These are phyloP conservation scores for Daphne laureola DNA, from an alignment of 441 rosid genomes.

Conservation along the genomic window DNA sequence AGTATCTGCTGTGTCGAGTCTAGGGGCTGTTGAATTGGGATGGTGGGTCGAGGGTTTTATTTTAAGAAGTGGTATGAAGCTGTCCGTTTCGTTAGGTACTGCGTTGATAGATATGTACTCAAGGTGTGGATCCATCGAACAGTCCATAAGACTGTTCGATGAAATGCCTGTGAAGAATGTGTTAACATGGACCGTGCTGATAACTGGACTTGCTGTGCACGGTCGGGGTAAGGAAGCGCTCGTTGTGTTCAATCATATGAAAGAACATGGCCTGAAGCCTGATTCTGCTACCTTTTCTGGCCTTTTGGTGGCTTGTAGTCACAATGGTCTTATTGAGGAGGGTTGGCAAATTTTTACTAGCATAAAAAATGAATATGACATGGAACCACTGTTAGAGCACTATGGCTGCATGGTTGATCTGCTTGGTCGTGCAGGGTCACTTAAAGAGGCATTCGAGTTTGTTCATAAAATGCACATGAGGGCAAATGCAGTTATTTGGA, in stretches of 20 bases:
- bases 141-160: conserved; percentile 24
- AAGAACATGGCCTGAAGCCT: conserved; percentile 19
- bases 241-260: conserved; percentile 22
- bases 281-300: conserved; percentile 27
- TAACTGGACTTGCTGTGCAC: conserved; percentile 35
- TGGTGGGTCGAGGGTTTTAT: conserved; percentile 27
- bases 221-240: conserved; percentile 22
- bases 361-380: conserved; percentile 20
- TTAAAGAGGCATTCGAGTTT: conserved; percentile 25
- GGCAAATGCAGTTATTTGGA: conserved; percentile 29
- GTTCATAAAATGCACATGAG: conserved; percentile 22
- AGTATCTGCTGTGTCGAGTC: conserved; percentile 23
- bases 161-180: conserved; percentile 25
- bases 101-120: conserved; percentile 36
- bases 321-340: conserved; percentile 26
- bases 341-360: conserved; percentile 26
- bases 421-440: conserved; percentile 28
- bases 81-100: conserved; percentile 20
- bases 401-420: conserved; percentile 38
- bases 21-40: conserved; percentile 30
- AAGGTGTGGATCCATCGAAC: conserved; percentile 32
- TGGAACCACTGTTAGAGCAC: conserved; percentile 26
- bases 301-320: conserved; percentile 30
- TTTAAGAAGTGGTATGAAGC: conserved; percentile 14
- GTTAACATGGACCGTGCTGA: conserved; percentile 29